phyloP scores from a whole-genome alignment of 1,139 yeast genomes.

The Williopsis jadinii region DNA sequence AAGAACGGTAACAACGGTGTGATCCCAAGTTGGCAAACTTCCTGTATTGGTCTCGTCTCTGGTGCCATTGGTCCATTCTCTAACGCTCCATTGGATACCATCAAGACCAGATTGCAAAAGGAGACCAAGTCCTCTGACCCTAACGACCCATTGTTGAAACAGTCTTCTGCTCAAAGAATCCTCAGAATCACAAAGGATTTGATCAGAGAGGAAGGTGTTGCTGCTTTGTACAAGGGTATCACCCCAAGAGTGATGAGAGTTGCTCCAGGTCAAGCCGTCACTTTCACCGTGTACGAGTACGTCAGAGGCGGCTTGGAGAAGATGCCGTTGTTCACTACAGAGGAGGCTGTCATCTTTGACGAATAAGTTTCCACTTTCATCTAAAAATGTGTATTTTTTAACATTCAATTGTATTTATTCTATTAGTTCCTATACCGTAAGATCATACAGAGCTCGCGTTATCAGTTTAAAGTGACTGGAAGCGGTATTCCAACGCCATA shows the following conservation, averaged over 20 bases:
- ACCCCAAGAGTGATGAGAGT: conserved; percentile 99
- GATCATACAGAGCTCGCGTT: no score
- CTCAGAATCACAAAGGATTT: conserved; percentile 74
- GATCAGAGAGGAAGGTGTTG: conserved; percentile 81
- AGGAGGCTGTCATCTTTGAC: conserved; percentile 25
- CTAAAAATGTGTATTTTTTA: neutral
- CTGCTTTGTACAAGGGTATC: conserved; percentile 91
- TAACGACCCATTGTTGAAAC: conserved; percentile 36
- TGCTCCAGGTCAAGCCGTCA: conserved; percentile 99
- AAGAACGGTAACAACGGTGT: conserved; percentile 29
- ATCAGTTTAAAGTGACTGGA: no score
- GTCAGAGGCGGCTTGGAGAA: conserved; percentile 64
- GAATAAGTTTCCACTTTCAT: conserved; percentile 20
- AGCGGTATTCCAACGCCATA: no score
- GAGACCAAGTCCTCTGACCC: conserved; percentile 61
- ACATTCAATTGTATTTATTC: no score
- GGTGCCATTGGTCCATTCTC: conserved; percentile 98
- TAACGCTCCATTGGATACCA: conserved; percentile 95
- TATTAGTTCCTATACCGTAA: neutral
- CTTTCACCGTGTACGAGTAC: conserved; percentile 92
- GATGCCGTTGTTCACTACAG: conserved; percentile 30
- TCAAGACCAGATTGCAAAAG: conserved; percentile 94
- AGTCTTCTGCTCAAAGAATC: conserved; percentile 51
- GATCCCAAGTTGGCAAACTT: conserved; percentile 92
- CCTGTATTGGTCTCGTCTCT: conserved; percentile 80